Percentiles rank a stretch among this genome's conserved stretches.
phyloP scores from a whole-genome alignment of 2,329 filamentous ascomycete genomes.

The Colletotrichum camelliae region DNA sequence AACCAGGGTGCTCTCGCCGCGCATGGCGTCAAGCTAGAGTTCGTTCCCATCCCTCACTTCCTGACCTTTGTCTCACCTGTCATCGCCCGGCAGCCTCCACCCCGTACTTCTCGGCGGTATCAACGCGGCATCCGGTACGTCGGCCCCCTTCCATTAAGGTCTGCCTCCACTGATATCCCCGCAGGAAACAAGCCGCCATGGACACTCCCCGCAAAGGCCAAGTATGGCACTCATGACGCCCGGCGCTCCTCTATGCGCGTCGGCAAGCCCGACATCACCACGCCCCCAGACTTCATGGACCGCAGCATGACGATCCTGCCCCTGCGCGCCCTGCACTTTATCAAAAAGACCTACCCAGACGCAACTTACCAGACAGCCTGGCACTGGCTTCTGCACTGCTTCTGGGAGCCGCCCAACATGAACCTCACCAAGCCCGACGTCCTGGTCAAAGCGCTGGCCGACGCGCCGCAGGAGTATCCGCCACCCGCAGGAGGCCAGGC shows the following conservation, averaged over 20 bases:
- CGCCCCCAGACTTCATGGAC: slow-evolving; percentile 50
- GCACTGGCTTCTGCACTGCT: slow-evolving; percentile 59
- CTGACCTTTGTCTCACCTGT: background rate
- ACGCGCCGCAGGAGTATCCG: slow-evolving; percentile 26
- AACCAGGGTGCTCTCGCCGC: slow-evolving; percentile 60
- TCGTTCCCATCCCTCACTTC: slow-evolving; percentile 30
- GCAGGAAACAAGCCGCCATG: slow-evolving; percentile 78
- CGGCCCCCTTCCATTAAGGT: background rate
- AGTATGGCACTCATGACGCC: slow-evolving; percentile 53
- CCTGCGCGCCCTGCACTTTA: slow-evolving; percentile 69
- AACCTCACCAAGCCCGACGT: slow-evolving; percentile 65
- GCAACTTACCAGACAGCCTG: slow-evolving; percentile 59
- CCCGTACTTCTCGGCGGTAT: slow-evolving; percentile 76
- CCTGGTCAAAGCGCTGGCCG: slow-evolving; percentile 45
- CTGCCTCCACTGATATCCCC: background rate
- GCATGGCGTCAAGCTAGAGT: slow-evolving; percentile 71
- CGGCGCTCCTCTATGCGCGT: slow-evolving; percentile 42
- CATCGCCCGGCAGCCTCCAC: slow-evolving; percentile 56
- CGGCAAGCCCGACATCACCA: slow-evolving; percentile 38
- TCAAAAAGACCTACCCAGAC: slow-evolving; percentile 62
- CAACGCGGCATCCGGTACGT: slow-evolving; percentile 61
- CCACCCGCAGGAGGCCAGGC: slow-evolving; percentile 18
- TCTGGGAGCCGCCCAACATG: slow-evolving; percentile 66
- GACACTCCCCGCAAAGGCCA: slow-evolving; percentile 70
- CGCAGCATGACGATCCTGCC: slow-evolving; percentile 55